A percentile compares a stretch with the other conserved stretches of the same genome.
Conservation (phyloP, 75 land plant genomes). For the Sequoia sempervirens region DNA sequence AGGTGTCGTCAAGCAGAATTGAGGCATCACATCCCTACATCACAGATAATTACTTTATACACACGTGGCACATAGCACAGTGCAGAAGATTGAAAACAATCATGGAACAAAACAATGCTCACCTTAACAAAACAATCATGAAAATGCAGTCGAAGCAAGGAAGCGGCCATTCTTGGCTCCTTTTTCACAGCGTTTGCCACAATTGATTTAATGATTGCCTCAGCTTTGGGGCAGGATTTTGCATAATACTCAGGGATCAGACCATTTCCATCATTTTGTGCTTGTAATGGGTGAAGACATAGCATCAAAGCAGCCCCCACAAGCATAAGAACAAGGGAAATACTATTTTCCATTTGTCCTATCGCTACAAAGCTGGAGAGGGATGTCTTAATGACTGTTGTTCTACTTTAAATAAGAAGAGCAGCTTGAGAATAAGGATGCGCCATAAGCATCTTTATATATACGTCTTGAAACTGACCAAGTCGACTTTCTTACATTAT, state of each 20-base stretch:
- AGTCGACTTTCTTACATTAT: not conserved
- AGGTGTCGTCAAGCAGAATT: slow-evolving; percentile 18
- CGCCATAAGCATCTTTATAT: not conserved
- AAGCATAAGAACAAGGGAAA: not conserved
- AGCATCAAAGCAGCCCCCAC: too few species aligned
- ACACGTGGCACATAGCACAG: not conserved
- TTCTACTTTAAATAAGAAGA: not conserved
- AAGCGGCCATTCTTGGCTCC: slow-evolving; percentile 44
- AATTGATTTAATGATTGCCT: slow-evolving; percentile 20
- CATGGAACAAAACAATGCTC: not conserved
- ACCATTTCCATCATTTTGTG: not conserved
- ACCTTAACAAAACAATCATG: slow-evolving; percentile 74
- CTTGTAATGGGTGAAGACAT: not conserved
- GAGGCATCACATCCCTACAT: slow-evolving; percentile 27
- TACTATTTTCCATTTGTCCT: not conserved
- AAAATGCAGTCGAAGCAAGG: slow-evolving; percentile 61
- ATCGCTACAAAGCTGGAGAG: not conserved
- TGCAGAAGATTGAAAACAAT: not conserved
- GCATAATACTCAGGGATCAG: slow-evolving; percentile 24
- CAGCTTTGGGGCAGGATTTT: slow-evolving; percentile 39
- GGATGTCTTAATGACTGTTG: not conserved
- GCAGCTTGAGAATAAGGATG: not conserved
- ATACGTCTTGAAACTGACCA: not conserved
- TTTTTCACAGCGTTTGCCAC: slow-evolving; percentile 5
- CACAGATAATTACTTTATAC: too few species aligned